Evolutionary conservation across 2,329 filamentous ascomycete species (phyloP).

Genomic region (Ampelomyces quisqualis): DNA sequence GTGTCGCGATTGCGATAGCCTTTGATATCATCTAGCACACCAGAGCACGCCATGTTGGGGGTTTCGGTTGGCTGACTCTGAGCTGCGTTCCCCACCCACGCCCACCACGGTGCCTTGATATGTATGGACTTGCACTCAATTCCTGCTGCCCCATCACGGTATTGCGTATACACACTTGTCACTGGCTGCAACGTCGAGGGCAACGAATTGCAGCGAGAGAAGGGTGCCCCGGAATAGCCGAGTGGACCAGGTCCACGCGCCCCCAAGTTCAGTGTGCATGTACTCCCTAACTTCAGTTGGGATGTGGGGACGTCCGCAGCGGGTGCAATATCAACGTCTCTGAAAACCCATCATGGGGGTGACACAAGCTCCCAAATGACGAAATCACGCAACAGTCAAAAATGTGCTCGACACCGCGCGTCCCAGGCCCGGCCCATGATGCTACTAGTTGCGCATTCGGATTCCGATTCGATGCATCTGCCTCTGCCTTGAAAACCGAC

Average conservation of each 20-base stretch:
- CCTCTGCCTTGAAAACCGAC: conserved; percentile 12
- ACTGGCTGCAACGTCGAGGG: too few relatives aligned
- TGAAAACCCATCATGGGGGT: too few relatives aligned
- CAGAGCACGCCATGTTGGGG: conserved; percentile 41
- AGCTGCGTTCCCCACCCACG: conserved; percentile 18
- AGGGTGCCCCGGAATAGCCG: conserved; percentile 13
- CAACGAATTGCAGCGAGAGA: conserved; percentile 25
- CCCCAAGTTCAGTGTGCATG: too few relatives aligned
- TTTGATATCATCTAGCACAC: conserved; percentile 38
- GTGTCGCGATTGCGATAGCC: conserved; percentile 35
- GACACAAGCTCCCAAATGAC: conserved; percentile 20
- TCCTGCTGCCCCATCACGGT: conserved; percentile 29
- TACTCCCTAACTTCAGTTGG: conserved; percentile 15
- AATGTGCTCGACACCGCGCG: conserved; percentile 21
- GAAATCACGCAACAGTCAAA: conserved; percentile 15
- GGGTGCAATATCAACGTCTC: conserved; percentile 15
- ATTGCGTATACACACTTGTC: conserved; percentile 20
- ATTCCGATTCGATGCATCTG: conserved; percentile 17
- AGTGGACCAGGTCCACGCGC: conserved; percentile 28
- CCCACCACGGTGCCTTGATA: conserved; percentile 22
- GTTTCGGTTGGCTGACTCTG: conserved; percentile 28
- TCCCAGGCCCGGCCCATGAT: conserved; percentile 18
- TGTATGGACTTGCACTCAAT: too few relatives aligned
- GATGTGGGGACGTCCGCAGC: conserved; percentile 18
- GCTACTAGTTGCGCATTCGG: conserved; percentile 13